Evolutionary conservation across 305 asterid species (phyloP).

Genomic region (Vinca major): DNA sequence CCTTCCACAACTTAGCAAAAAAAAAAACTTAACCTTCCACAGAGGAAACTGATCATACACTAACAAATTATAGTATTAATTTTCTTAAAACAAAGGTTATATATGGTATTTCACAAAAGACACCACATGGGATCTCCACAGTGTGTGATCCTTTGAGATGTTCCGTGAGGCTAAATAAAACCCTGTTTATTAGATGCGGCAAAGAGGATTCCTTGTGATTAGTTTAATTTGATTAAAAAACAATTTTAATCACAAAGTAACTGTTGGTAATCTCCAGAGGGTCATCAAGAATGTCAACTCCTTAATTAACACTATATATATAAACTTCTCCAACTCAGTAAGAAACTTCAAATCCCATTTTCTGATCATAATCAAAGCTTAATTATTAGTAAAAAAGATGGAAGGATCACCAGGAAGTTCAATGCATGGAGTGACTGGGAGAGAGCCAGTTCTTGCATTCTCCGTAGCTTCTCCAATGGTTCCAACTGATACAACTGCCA

Average conservation of each 20-base stretch:
- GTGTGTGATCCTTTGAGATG: background rate
- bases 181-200: conserved; percentile 6
- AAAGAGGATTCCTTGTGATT: conserved; percentile 10
- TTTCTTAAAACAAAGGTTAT: background rate
- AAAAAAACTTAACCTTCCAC: no score
- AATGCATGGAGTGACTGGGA: conserved; percentile 50
- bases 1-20: no score
- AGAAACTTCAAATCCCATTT: background rate
- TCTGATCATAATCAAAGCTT: background rate
- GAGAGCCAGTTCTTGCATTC: conserved; percentile 32
- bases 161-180: background rate
- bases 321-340: background rate
- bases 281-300: conserved; percentile 25
- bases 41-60: no score
- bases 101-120: conserved; percentile 4
- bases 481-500: conserved; percentile 20
- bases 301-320: conserved; percentile 16
- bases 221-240: background rate
- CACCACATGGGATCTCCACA: background rate
- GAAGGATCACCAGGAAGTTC: conserved; percentile 44
- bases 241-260: background rate
- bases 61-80: no score
- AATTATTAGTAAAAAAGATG: conserved; percentile 6
- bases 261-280: conserved; percentile 17
- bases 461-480: no score